These are phyloP conservation scores for Globisporangium middletonii DNA, from an alignment of 352 stramenopile genomes.

Conservation along the genomic window DNA sequence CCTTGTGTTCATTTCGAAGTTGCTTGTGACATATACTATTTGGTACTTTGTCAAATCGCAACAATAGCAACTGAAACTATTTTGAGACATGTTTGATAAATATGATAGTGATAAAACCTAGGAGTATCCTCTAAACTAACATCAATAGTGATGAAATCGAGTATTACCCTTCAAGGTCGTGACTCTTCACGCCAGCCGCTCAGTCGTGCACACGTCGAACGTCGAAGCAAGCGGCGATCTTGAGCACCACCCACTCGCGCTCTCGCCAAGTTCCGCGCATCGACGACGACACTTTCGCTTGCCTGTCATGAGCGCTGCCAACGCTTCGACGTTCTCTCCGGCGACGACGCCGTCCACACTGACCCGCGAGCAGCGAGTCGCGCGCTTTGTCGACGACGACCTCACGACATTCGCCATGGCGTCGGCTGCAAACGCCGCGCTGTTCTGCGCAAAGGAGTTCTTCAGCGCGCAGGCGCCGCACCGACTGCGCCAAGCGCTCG, in stretches of 20 bases:
- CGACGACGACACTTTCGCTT: not conserved
- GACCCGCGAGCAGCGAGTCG: slow-evolving; percentile 26
- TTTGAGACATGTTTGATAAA: too few species aligned
- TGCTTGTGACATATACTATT: too few species aligned
- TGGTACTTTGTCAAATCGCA: too few species aligned
- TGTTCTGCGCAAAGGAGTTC: slow-evolving; percentile 30
- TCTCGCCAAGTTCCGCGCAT: not conserved
- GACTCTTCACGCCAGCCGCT: not conserved
- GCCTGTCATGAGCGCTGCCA: not conserved
- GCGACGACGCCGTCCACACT: slow-evolving; percentile 1
- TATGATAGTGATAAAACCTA: too few species aligned
- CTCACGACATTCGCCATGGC: slow-evolving; percentile 23
- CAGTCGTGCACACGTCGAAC: not conserved
- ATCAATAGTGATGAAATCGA: too few species aligned
- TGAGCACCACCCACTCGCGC: not conserved
- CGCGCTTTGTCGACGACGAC: slow-evolving; percentile 47
- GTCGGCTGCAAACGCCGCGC: slow-evolving; percentile 21
- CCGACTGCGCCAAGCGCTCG: slow-evolving; percentile 25
- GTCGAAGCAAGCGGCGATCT: too few species aligned
- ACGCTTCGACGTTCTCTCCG: not conserved
- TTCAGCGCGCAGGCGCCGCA: slow-evolving; percentile 2
- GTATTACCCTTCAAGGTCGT: too few species aligned
- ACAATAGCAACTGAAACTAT: too few species aligned
- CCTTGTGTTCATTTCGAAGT: too few species aligned
- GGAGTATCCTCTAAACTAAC: too few species aligned